A percentile compares a stretch with the other conserved stretches of the same genome.
These are phyloP conservation scores for Talaromyces amestolkiae DNA, from an alignment of 2,329 filamentous ascomycete species.

Conservation along the genomic window DNA sequence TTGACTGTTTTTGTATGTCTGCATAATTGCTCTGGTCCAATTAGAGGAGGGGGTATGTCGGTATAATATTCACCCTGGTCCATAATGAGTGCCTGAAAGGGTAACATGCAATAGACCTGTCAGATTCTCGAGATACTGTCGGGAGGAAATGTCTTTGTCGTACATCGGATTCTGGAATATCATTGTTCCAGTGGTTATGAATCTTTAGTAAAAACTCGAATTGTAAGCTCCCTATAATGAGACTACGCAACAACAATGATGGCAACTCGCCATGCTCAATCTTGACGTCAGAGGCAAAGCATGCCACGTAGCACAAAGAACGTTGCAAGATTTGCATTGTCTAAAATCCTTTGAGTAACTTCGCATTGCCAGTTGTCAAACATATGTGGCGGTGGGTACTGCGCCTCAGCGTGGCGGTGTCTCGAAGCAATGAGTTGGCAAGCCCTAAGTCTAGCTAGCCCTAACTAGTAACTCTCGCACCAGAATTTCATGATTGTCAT, in stretches of 20 bases:
- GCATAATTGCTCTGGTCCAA: neutral
- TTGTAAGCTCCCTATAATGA: neutral
- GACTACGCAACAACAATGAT: neutral
- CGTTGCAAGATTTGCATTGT: neutral
- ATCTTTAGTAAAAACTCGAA: neutral
- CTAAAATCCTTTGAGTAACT: neutral
- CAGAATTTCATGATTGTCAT: neutral
- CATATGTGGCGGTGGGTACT: conserved; percentile 9
- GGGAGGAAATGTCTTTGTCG: neutral
- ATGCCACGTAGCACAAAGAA: neutral
- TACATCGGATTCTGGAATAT: neutral
- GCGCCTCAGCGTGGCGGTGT: conserved; percentile 13
- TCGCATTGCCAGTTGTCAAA: conserved; percentile 11
- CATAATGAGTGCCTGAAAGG: neutral
- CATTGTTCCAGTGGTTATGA: neutral
- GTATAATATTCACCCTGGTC: neutral
- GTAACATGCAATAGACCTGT: neutral
- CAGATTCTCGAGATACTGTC: neutral
- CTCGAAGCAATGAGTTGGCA: neutral
- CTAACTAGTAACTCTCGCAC: neutral
- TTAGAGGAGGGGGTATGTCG: neutral
- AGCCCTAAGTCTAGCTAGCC: neutral
- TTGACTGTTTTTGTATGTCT: neutral
- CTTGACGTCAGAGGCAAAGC: neutral
- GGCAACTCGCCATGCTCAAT: neutral